These are phyloP conservation scores for Cotoneaster glaucophyllus DNA, from an alignment of 306 rosid genomes.

Conservation along the genomic window DNA sequence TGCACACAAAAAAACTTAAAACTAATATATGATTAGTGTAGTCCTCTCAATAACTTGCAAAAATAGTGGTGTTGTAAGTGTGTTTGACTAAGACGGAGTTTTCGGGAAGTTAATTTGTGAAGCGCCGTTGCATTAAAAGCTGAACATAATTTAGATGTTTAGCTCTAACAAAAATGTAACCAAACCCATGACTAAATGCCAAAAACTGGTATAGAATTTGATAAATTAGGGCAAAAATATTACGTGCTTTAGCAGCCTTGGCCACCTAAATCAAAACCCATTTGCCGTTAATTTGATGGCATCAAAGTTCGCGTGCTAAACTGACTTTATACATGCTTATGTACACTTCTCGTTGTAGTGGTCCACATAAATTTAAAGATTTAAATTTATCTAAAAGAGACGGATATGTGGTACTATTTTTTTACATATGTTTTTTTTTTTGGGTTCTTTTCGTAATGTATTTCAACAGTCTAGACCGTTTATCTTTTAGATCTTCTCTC, in stretches of 20 bases:
- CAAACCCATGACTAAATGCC: background rate
- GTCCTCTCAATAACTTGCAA: background rate
- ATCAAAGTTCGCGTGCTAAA: background rate
- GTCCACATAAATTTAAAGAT: constrained; percentile 1
- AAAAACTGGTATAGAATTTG: background rate
- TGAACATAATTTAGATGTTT: background rate
- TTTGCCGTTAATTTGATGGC: background rate
- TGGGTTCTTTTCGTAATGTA: too few relatives aligned
- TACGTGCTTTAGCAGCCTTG: background rate
- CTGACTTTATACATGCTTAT: background rate
- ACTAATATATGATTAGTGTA: background rate
- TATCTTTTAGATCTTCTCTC: too few relatives aligned
- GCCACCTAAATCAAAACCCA: background rate
- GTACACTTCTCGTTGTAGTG: background rate
- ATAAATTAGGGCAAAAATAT: background rate
- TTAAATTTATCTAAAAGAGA: too few relatives aligned
- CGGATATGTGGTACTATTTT: too few relatives aligned
- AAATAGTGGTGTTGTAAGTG: too few relatives aligned
- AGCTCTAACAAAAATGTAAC: background rate
- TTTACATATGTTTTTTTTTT: too few relatives aligned
- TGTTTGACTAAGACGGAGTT: background rate
- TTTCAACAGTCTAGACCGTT: fast-evolving
- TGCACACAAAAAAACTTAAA: background rate
- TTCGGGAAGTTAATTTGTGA: too few relatives aligned
- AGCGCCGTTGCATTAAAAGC: background rate